Percentiles rank a stretch among this genome's conserved stretches.
These are phyloP conservation scores for Phialophora expanda DNA, from an alignment of 2,329 filamentous ascomycete species.

Conservation along the genomic window DNA sequence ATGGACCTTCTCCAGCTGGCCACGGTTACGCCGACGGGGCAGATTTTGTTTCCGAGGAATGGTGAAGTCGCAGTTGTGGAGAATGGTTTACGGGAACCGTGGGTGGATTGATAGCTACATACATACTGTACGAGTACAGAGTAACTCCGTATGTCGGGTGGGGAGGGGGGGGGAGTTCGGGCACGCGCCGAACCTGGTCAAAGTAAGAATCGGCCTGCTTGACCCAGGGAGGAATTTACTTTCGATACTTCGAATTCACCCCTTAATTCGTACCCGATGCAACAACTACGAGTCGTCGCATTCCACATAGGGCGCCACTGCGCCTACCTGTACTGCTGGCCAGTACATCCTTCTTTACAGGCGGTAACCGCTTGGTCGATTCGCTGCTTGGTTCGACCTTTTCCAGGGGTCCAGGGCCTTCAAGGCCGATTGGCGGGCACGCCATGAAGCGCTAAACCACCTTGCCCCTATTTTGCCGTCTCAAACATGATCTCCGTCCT, in stretches of 20 bases:
- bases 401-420: neutral
- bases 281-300: neutral
- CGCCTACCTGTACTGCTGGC: too few relatives aligned
- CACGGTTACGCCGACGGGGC: slow-evolving; percentile 34
- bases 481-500: neutral
- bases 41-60: slow-evolving; percentile 28
- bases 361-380: neutral
- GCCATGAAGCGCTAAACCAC: neutral
- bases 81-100: slow-evolving; percentile 15
- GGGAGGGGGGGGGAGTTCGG: too few relatives aligned
- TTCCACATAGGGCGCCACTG: too few relatives aligned
- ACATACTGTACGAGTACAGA: too few relatives aligned
- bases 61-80: slow-evolving; percentile 38
- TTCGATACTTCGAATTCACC: neutral
- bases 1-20: slow-evolving; percentile 36
- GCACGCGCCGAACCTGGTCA: neutral
- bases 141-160: too few relatives aligned
- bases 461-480: neutral
- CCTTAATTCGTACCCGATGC: neutral
- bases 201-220: neutral
- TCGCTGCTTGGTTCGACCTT: neutral
- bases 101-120: slow-evolving; percentile 3
- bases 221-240: neutral
- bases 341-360: too few relatives aligned
- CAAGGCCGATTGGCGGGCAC: neutral